Conservation (phyloP, 257 asterid species). For the Solanum paucissectum region DNA sequence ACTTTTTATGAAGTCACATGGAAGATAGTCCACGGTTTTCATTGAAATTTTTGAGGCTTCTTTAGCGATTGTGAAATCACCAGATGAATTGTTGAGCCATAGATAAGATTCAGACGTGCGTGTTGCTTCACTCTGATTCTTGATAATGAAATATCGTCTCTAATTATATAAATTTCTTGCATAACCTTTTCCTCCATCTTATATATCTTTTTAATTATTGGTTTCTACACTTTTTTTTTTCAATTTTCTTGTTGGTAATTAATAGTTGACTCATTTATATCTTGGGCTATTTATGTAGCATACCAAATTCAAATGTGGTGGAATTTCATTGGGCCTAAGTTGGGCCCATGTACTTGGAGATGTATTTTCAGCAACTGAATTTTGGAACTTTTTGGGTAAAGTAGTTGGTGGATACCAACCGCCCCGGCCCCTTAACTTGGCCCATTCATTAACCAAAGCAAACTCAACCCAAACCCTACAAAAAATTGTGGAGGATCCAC, state of each 20-base stretch:
- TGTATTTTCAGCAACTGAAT: constrained; percentile 48
- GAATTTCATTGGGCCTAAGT: constrained; percentile 65
- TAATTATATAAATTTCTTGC: too few relatives aligned
- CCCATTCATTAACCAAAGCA: constrained; percentile 19
- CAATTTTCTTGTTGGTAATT: not conserved
- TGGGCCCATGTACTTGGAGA: constrained; percentile 95
- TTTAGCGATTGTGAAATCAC: rapidly evolving
- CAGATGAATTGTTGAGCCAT: rapidly evolving
- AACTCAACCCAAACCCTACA: not conserved
- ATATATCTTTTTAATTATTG: not conserved
- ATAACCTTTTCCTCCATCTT: not conserved
- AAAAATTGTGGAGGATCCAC: constrained; percentile 19
- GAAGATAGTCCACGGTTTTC: rapidly evolving
- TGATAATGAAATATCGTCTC: too few relatives aligned
- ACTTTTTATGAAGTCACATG: not conserved
- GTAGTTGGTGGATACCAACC: constrained; percentile 18
- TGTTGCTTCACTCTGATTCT: not conserved
- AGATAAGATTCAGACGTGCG: rapidly evolving
- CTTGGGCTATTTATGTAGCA: constrained; percentile 17
- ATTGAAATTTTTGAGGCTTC: rapidly evolving
- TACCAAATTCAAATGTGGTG: constrained; percentile 80
- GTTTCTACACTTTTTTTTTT: not conserved
- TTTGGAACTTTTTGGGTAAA: constrained; percentile 34
- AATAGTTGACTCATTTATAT: not conserved
- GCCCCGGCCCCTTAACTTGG: constrained; percentile 10